Conservation (phyloP, 2,329 filamentous ascomycete genomes). For the Xenosphaeropsis pyriputrescens region DNA sequence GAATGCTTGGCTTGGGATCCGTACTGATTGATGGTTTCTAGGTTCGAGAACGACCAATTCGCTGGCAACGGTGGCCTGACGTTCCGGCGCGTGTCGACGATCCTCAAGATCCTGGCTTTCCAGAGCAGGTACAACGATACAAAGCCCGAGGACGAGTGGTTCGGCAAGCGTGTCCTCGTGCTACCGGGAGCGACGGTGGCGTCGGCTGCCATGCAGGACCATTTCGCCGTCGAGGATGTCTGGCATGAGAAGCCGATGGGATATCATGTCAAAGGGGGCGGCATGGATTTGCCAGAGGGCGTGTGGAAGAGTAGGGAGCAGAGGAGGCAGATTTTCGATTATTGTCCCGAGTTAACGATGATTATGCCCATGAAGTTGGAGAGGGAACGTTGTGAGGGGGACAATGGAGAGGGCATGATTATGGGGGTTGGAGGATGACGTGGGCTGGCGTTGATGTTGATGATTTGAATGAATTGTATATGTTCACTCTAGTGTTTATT, state of each 20-base stretch:
- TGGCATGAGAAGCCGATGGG: constrained; percentile 37
- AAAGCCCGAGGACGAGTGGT: constrained; percentile 40
- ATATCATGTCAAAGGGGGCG: constrained; percentile 32
- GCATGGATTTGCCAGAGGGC: constrained; percentile 22
- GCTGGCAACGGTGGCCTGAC: constrained; percentile 39
- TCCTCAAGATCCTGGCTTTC: constrained; percentile 29
- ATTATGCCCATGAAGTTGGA: constrained; percentile 42
- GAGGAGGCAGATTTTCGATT: constrained; percentile 33
- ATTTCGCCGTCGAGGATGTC: constrained; percentile 33
- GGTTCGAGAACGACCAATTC: constrained; percentile 26
- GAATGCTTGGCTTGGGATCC: too few species aligned
- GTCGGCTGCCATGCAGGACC: constrained; percentile 19
- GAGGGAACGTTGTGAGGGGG: constrained; percentile 26
- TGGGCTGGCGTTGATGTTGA: too few species aligned
- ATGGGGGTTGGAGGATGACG: neutral
- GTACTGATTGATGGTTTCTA: too few species aligned
- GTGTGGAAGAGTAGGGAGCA: constrained; percentile 30
- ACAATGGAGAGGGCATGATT: constrained; percentile 13
- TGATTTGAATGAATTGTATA: too few species aligned
- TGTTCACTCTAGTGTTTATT: too few species aligned
- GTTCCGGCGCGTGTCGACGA: constrained; percentile 34
- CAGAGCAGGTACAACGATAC: constrained; percentile 34
- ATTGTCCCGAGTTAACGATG: constrained; percentile 39
- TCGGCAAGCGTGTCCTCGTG: constrained; percentile 29
- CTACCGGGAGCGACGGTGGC: constrained; percentile 34